A percentile compares a stretch with the other conserved stretches of the same genome.
Evolutionary conservation across 148 eudicot genomes (phyloP).

Genomic region (Oxyria digyna): DNA sequence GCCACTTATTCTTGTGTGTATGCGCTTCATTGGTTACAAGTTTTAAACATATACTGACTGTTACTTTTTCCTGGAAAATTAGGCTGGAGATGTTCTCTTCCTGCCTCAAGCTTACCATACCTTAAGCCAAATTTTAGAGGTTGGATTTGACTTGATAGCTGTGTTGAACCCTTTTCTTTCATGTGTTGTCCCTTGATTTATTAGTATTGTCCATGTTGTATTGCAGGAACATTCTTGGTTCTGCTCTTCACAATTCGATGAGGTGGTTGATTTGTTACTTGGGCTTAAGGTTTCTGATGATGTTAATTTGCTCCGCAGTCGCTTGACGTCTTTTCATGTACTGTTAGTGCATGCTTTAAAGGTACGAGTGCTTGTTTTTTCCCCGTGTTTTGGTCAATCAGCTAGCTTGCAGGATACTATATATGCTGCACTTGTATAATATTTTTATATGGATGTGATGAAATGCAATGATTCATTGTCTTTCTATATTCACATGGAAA

Average conservation of each 20-base stretch:
- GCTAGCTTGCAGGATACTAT: neutral
- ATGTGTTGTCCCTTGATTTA: neutral
- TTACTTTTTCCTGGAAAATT: slow-evolving; percentile 10
- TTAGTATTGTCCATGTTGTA: neutral
- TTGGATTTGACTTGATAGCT: slow-evolving; percentile 9
- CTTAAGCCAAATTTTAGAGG: slow-evolving; percentile 68
- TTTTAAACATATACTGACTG: neutral
- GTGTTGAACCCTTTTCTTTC: slow-evolving; percentile 1
- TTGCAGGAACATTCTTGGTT: slow-evolving; percentile 66
- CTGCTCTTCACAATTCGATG: slow-evolving; percentile 47
- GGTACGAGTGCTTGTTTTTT: slow-evolving; percentile 22
- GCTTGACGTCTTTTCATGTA: slow-evolving; percentile 50
- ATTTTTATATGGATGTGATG: neutral
- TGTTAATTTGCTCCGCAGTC: slow-evolving; percentile 31
- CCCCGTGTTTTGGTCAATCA: neutral
- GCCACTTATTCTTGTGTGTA: neutral
- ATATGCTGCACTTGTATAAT: neutral
- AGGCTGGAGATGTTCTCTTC: slow-evolving; percentile 37
- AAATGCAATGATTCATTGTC: neutral
- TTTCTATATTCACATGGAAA: neutral
- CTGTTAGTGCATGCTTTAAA: slow-evolving; percentile 50
- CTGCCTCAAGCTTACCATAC: slow-evolving; percentile 54
- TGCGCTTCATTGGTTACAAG: neutral
- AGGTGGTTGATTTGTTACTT: slow-evolving; percentile 51
- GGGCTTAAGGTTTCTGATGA: slow-evolving; percentile 55